Base-by-base conservation (phyloP, 176 grass and related monocot genomes). In the Eremochloa ophiuroides region DNA sequence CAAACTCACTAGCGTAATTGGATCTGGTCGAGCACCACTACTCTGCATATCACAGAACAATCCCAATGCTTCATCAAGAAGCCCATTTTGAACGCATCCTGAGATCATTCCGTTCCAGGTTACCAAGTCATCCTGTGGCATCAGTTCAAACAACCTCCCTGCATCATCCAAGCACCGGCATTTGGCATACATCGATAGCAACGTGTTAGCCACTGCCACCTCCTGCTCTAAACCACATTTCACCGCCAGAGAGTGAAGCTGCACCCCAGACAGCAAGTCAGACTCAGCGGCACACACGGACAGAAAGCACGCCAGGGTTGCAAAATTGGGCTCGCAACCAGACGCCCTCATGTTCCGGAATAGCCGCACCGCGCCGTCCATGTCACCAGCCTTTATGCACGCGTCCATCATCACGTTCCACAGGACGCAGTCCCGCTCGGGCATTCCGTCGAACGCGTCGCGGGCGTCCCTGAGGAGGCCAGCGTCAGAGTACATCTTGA, bases 381-480 rank as follows among this genome's bases (percentile, higher is more conserved):
- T 62, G 65, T 87, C 69, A 29, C 81, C 81, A 8, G 35, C 60
- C 73, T 86, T 91, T 43, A 93, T 72, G 75, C 89, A 93, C 3
- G 88, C 85, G 68, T 93, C 85, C 35, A 98, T 90, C 86, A 93
- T 94, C 53, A 93, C 92, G 58, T 98, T 93, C 92, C 95, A 98
- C 51, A 92, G 59, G 31, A 93, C 84, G 80, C 86, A 92, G 28
- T 94, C 92, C 78, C 88, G 88, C 60, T 89, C 86, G 0, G 59
- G 20, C 86, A 98, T 93, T 91, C 37, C 72, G 75, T 98, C 95
- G 33, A 98, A 98, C 84, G 89, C 78, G 53, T 94, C 74, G 23
- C 81, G 83, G 62, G 92, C 95, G 73, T 85, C 65, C 1, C 44
- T 23, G 4, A 98, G 56, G 18, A 81, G 72, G 33, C 74, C 69